Evolutionary conservation across 1,284 basidiomycete genomes (phyloP).

Genomic region (Ganoderma lucidum): DNA sequence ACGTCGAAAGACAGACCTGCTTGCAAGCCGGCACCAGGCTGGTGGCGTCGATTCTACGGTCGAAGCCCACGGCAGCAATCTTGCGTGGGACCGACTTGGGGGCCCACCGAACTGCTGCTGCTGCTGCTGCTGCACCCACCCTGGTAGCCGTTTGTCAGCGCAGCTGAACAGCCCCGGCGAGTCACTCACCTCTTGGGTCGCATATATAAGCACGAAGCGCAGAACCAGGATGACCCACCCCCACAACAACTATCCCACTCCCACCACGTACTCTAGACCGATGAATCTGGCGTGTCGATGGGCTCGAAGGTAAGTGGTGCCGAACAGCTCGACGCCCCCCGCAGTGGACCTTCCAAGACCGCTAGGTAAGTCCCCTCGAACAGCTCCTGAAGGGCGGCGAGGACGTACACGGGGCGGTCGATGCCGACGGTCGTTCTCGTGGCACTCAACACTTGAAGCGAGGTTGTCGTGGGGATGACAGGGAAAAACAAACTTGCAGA

Average conservation of each 20-base stretch:
- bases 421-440: no score
- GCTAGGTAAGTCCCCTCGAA: no score
- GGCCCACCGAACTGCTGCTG: neutral
- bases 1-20: neutral
- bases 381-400: no score
- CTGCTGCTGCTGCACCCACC: neutral
- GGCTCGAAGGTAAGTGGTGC: slow-evolving; percentile 1
- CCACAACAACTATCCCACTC: no score
- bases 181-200: neutral
- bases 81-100: neutral
- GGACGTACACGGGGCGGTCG: no score
- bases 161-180: neutral
- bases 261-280: no score
- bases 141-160: neutral
- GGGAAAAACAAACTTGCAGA: no score
- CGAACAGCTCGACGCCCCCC: neutral
- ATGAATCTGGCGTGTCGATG: neutral
- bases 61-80: neutral
- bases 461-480: no score
- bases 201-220: neutral
- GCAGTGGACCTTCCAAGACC: neutral
- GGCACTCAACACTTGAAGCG: no score
- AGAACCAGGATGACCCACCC: neutral
- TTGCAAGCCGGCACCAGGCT: neutral
- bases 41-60: neutral